A percentile compares a stretch with the other conserved stretches of the same genome.
These are phyloP conservation scores for Pugionium dolabratum DNA, from an alignment of 345 rosid genomes.

Conservation along the genomic window DNA sequence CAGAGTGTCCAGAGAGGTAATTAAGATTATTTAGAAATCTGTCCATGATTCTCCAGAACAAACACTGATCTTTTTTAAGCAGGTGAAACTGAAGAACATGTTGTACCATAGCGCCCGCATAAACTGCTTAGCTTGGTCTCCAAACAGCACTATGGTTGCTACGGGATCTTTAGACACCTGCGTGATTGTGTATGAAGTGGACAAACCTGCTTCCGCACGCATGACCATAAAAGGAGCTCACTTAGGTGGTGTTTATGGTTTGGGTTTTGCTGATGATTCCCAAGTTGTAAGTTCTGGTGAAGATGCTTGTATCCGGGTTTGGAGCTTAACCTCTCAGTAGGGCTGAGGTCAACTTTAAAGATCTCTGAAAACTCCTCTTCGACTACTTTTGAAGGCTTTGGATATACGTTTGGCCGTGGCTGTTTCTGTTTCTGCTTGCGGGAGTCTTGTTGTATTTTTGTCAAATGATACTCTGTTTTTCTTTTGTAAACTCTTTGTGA, in stretches of 20 bases:
- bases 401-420: no score
- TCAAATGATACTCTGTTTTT: no score
- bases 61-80: conserved; percentile 28
- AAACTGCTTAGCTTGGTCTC: conserved; percentile 93
- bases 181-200: conserved; percentile 72
- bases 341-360: conserved; percentile 20
- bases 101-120: conserved; percentile 81
- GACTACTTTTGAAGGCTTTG: no score
- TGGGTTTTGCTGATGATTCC: conserved; percentile 64
- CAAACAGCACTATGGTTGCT: conserved; percentile 67
- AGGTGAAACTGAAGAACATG: conserved; percentile 87
- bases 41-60: conserved; percentile 1
- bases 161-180: conserved; percentile 89
- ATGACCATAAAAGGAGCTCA: conserved; percentile 83
- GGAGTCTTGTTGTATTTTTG: no score
- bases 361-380: background rate
- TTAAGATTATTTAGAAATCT: background rate
- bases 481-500: no score
- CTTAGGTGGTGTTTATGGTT: conserved; percentile 86
- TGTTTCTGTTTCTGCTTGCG: no score
- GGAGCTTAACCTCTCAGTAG: conserved; percentile 53
- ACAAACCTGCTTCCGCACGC: conserved; percentile 71
- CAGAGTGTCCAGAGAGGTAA: conserved; percentile 78
- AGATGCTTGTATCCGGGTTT: conserved; percentile 86
- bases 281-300: conserved; percentile 84